phyloP scores from a whole-genome alignment of 306 rosid species.

The Datisca glomerata region DNA sequence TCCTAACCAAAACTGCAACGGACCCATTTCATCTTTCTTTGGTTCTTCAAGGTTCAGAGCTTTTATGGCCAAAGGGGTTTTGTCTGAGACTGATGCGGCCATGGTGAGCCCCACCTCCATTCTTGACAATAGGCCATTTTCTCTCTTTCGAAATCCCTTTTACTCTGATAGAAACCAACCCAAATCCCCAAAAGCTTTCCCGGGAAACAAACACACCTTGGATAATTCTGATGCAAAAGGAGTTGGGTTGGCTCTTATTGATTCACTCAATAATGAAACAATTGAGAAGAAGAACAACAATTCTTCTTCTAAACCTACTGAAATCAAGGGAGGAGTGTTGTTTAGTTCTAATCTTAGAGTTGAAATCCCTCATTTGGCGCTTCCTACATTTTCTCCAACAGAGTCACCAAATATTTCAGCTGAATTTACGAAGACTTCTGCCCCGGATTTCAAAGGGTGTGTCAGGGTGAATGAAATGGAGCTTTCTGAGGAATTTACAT shows the following conservation, averaged over 20 bases:
- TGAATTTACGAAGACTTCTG: conserved; percentile 14
- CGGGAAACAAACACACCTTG: conserved; percentile 26
- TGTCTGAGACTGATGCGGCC: conserved; percentile 29
- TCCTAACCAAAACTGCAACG: conserved; percentile 20
- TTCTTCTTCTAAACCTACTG: conserved; percentile 9
- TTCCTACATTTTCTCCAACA: conserved; percentile 8
- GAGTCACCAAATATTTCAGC: conserved; percentile 18
- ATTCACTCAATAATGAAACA: conserved; percentile 28
- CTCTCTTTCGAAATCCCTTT: conserved; percentile 32
- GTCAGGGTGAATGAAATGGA: conserved; percentile 55
- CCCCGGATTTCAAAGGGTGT: conserved; percentile 8
- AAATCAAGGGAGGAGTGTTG: conserved; percentile 28
- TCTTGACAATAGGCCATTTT: conserved; percentile 41
- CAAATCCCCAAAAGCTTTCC: conserved; percentile 15
- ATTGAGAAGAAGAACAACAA: conserved; percentile 4
- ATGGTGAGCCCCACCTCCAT: conserved; percentile 62
- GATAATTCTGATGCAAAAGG: conserved; percentile 27
- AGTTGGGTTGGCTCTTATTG: conserved; percentile 62
- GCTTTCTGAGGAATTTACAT: conserved; percentile 69
- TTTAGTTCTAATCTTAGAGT: conserved; percentile 52
- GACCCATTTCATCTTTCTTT: conserved; percentile 36
- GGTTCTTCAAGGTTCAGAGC: conserved; percentile 53
- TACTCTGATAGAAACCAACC: conserved; percentile 21
- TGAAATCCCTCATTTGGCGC: conserved; percentile 37
- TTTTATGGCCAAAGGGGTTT: conserved; percentile 27